Evolutionary conservation across 106 monocot genomes (phyloP).

Genomic region (Acanthochlamys bracteata): DNA sequence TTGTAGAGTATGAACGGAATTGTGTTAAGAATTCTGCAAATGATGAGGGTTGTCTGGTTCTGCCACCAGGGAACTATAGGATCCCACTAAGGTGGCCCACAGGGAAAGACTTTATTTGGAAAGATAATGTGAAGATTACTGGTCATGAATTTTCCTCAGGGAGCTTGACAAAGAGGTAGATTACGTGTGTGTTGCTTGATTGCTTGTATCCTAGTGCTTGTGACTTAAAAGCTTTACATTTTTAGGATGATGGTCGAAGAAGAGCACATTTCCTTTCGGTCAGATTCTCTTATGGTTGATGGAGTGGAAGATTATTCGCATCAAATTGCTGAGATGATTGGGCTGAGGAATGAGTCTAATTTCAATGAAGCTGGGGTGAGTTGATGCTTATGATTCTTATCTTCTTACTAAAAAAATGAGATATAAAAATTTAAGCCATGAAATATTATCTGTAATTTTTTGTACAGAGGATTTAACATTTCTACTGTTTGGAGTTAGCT

Average conservation of each 20-base stretch:
- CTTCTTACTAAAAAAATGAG: background rate
- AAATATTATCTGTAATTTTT: background rate
- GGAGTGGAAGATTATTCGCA: slow-evolving; percentile 91
- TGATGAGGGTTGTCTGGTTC: slow-evolving; percentile 37
- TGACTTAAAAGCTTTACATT: slow-evolving; percentile 1
- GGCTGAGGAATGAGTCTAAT: slow-evolving; percentile 63
- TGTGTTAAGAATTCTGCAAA: slow-evolving; percentile 21
- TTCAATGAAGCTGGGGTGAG: slow-evolving; percentile 79
- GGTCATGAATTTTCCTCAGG: slow-evolving; percentile 91
- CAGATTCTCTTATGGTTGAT: slow-evolving; percentile 73
- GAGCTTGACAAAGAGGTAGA: slow-evolving; percentile 84
- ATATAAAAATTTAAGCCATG: background rate
- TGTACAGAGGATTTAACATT: no score
- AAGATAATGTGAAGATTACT: slow-evolving; percentile 86
- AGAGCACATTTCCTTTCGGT: slow-evolving; percentile 79
- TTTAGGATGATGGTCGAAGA: slow-evolving; percentile 95
- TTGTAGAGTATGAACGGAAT: slow-evolving; percentile 31
- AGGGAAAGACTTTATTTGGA: slow-evolving; percentile 89
- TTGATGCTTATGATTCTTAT: background rate
- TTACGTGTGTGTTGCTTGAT: background rate
- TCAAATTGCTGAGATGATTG: slow-evolving; percentile 95
- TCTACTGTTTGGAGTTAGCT: no score
- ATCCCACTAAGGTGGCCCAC: slow-evolving; percentile 86
- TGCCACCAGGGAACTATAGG: slow-evolving; percentile 57
- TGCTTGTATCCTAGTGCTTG: background rate